These are phyloP conservation scores for Phytophthora pseudosyringae DNA, from an alignment of 352 stramenopile genomes.

Conservation along the genomic window DNA sequence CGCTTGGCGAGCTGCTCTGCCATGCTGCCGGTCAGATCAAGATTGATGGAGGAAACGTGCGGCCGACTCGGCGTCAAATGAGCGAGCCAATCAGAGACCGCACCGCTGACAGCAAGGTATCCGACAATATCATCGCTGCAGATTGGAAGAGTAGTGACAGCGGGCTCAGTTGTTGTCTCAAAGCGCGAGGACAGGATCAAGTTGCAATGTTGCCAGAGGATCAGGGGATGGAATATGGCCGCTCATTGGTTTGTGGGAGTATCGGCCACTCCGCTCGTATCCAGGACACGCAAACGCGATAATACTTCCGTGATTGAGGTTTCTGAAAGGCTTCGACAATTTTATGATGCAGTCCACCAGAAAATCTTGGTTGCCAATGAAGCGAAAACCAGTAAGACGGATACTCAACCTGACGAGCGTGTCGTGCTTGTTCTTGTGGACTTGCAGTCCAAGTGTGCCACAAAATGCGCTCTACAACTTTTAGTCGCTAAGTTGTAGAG, in stretches of 20 bases:
- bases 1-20: constrained; percentile 64
- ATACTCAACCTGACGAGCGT: no score
- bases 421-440: no score
- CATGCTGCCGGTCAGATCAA: constrained; percentile 39
- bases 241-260: no score
- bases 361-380: no score
- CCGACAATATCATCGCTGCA: constrained; percentile 4
- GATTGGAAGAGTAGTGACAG: constrained; percentile 21
- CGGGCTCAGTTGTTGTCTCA: neutral
- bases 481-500: neutral
- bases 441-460: neutral
- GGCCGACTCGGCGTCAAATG: constrained; percentile 9
- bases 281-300: no score
- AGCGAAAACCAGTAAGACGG: no score
- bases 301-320: no score
- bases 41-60: constrained; percentile 22
- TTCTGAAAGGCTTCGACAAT: no score
- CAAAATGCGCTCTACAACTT: neutral
- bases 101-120: constrained; percentile 6
- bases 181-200: neutral
- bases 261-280: no score
- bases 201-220: no score
- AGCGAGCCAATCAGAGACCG: constrained; percentile 22
- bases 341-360: no score
- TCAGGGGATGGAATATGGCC: no score